Evolutionary conservation across 1,284 basidiomycete species (phyloP).

Genomic region (Rhodotorula mucilaginosa): DNA sequence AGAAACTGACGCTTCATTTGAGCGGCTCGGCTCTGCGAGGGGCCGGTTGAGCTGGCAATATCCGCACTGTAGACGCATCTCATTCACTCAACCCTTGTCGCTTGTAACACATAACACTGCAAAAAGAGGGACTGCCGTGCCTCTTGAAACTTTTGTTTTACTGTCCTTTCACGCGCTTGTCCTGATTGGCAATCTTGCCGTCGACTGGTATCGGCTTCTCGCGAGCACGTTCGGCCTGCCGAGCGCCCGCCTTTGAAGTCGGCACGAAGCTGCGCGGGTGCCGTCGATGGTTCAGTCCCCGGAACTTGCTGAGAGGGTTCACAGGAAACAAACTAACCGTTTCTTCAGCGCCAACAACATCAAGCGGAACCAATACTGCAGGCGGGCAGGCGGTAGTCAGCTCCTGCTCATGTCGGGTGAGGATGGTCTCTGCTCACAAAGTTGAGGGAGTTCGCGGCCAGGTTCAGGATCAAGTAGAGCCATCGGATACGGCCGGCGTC

Average conservation of each 20-base stretch:
- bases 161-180: not conserved
- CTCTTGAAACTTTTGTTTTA: not conserved
- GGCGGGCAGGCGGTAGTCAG: constrained; percentile 42
- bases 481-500: constrained; percentile 8
- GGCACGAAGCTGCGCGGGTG: not conserved
- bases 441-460: constrained; percentile 12
- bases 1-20: constrained; percentile 10
- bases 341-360: constrained; percentile 49
- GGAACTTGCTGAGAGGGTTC: not conserved
- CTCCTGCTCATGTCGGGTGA: constrained; percentile 40
- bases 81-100: not conserved
- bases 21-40: constrained; percentile 5
- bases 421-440: constrained; percentile 41
- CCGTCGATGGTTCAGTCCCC: not conserved
- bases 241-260: not conserved
- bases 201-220: not conserved
- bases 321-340: constrained; percentile 24
- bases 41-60: not conserved
- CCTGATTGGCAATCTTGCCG: not conserved
- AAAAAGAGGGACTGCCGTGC: not conserved
- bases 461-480: constrained; percentile 24
- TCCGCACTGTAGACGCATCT: not conserved
- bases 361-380: constrained; percentile 51
- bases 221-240: not conserved
- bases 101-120: constrained; percentile 1